These are phyloP conservation scores for Agastache rugosa DNA, from an alignment of 257 asterid genomes.

Conservation along the genomic window DNA sequence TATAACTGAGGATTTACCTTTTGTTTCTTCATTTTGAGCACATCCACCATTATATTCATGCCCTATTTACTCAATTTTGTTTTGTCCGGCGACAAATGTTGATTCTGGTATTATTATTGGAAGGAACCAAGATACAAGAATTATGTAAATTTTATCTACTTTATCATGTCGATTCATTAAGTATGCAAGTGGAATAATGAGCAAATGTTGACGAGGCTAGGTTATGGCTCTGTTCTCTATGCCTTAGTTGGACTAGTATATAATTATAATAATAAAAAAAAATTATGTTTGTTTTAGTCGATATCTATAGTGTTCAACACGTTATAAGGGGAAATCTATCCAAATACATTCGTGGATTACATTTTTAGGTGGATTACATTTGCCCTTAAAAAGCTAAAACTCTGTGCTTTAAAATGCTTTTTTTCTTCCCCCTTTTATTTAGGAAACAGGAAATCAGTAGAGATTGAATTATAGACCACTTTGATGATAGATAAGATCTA, in stretches of 20 bases:
- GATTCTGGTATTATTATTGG: conserved; percentile 21
- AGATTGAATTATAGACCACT: no score
- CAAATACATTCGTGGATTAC: not conserved
- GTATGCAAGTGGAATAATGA: not conserved
- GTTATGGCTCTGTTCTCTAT: not conserved
- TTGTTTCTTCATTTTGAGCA: conserved; percentile 24
- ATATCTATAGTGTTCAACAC: no score
- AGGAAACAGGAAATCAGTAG: no score
- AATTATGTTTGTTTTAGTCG: no score
- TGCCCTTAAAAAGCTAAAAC: no score
- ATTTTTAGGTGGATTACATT: no score
- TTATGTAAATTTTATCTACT: conserved; percentile 24
- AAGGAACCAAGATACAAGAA: not conserved
- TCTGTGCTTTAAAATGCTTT: no score
- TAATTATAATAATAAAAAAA: no score
- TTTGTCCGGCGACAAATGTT: not conserved
- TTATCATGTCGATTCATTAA: not conserved
- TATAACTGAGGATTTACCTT: conserved; percentile 30
- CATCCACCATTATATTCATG: conserved; percentile 14
- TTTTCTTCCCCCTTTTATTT: no score
- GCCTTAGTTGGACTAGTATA: not conserved
- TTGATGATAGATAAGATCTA: no score
- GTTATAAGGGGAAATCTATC: no score
- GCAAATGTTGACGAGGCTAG: not conserved
- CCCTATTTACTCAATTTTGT: conserved; percentile 26